These are phyloP conservation scores for Aspergillus cristatus DNA, from an alignment of 495 filamentous ascomycete genomes.

Conservation along the genomic window DNA sequence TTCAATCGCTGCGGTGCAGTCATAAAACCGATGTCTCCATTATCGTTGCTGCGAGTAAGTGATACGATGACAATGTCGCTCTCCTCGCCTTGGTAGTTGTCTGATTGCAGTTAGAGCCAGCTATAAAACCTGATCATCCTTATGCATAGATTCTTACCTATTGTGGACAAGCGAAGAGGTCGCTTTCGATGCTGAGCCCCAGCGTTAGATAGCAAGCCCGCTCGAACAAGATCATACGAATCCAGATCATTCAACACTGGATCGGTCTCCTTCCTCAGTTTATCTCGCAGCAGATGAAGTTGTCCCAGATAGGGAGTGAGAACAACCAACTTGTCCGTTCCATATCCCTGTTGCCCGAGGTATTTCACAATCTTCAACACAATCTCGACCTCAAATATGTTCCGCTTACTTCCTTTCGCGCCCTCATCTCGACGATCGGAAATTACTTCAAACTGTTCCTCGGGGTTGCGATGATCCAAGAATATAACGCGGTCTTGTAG, in stretches of 20 bases:
- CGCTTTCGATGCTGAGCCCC: constrained; percentile 43
- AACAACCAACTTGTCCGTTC: constrained; percentile 54
- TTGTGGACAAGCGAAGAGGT: constrained; percentile 52
- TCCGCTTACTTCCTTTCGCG: constrained; percentile 46
- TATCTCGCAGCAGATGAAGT: constrained; percentile 46
- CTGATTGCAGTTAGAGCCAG: constrained; percentile 24
- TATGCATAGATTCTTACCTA: constrained; percentile 35
- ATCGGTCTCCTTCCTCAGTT: constrained; percentile 46
- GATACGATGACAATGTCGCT: constrained; percentile 63
- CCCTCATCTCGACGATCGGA: constrained; percentile 44
- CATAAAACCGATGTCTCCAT: constrained; percentile 69
- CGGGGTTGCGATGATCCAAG: constrained; percentile 50
- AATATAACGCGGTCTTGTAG: constrained; percentile 57
- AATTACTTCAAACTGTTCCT: constrained; percentile 27
- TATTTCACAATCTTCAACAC: constrained; percentile 60
- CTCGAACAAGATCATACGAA: constrained; percentile 53
- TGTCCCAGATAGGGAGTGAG: constrained; percentile 71
- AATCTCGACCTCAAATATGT: constrained; percentile 60
- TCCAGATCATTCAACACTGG: constrained; percentile 65
- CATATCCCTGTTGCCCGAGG: constrained; percentile 69
- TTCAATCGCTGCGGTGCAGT: constrained; percentile 56
- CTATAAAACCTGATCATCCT: not conserved
- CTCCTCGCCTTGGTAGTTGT: constrained; percentile 79
- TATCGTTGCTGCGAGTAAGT: constrained; percentile 57
- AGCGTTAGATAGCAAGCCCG: constrained; percentile 50